phyloP scores from a whole-genome alignment of 306 rosid genomes.

The Sindora glabra region DNA sequence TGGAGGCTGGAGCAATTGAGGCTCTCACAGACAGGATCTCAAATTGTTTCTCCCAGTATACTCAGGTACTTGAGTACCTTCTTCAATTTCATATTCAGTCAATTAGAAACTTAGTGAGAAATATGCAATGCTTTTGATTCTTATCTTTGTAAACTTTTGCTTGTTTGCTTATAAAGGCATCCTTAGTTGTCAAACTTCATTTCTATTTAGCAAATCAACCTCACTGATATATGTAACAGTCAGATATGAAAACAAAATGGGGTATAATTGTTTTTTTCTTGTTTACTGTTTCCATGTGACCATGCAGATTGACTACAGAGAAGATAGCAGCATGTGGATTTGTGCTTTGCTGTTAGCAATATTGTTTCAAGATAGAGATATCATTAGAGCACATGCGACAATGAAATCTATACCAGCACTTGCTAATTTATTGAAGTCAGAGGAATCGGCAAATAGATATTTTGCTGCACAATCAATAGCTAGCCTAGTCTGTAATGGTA shows the following conservation, averaged over 20 bases:
- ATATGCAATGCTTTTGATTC: conserved; percentile 5
- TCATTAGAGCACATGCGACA: conserved; percentile 83
- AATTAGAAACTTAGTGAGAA: conserved; percentile 3
- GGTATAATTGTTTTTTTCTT: conserved; percentile 6
- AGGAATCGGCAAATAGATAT: conserved; percentile 71
- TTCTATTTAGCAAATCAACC: background rate
- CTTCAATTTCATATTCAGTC: background rate
- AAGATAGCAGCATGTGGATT: conserved; percentile 89
- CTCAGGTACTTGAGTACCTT: conserved; percentile 60
- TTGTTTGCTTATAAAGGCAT: conserved; percentile 6
- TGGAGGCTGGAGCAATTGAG: conserved; percentile 97
- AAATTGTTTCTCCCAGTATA: conserved; percentile 53
- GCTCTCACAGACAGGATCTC: conserved; percentile 78
- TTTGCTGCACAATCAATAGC: conserved; percentile 93
- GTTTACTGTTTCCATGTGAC: conserved; percentile 22
- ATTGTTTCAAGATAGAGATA: conserved; percentile 89
- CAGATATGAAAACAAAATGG: background rate
- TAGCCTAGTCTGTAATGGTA: conserved; percentile 96
- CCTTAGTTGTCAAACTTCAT: background rate
- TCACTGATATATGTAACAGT: background rate
- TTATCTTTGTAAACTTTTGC: background rate
- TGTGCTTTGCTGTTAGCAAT: conserved; percentile 79
- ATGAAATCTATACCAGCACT: conserved; percentile 79
- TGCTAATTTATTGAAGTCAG: conserved; percentile 79
- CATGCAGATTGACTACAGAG: conserved; percentile 72